These are phyloP conservation scores for Pseudozyma flocculosa DNA, from an alignment of 1,284 basidiomycete species.

Conservation along the genomic window DNA sequence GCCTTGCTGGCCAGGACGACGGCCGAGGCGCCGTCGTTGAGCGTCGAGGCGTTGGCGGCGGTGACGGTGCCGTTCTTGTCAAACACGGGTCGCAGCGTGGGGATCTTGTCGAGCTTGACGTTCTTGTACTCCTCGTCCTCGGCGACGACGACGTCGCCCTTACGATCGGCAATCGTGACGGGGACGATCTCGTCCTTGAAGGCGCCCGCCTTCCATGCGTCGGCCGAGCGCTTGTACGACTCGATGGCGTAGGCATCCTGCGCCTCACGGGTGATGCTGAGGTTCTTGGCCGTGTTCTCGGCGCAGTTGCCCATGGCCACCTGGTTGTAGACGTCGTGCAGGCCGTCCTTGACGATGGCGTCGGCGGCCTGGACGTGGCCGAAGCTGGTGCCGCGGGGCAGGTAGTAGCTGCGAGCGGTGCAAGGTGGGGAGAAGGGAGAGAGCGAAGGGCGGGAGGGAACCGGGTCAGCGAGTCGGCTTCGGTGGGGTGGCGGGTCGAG, in stretches of 20 bases:
- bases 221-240: conserved; percentile 88
- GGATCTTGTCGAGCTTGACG: conserved; percentile 60
- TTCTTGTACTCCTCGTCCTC: conserved; percentile 96
- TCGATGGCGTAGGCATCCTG: conserved; percentile 75
- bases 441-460: too few relatives aligned
- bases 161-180: conserved; percentile 74
- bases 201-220: conserved; percentile 81
- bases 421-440: too few relatives aligned
- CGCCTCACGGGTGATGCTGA: conserved; percentile 58
- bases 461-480: too few relatives aligned
- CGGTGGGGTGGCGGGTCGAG: too few relatives aligned
- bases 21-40: conserved; percentile 61
- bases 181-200: conserved; percentile 89
- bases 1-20: conserved; percentile 58
- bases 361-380: conserved; percentile 86
- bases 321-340: conserved; percentile 60
- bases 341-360: conserved; percentile 86
- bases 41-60: conserved; percentile 60
- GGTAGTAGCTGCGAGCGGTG: conserved; percentile 70
- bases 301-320: conserved; percentile 55
- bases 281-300: conserved; percentile 59
- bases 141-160: conserved; percentile 76
- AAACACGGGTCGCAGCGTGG: conserved; percentile 59
- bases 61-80: conserved; percentile 61
- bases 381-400: conserved; percentile 82